Base-by-base conservation (phyloP, 2,329 filamentous ascomycete species). In the Alternaria novae-zelandiae region DNA sequence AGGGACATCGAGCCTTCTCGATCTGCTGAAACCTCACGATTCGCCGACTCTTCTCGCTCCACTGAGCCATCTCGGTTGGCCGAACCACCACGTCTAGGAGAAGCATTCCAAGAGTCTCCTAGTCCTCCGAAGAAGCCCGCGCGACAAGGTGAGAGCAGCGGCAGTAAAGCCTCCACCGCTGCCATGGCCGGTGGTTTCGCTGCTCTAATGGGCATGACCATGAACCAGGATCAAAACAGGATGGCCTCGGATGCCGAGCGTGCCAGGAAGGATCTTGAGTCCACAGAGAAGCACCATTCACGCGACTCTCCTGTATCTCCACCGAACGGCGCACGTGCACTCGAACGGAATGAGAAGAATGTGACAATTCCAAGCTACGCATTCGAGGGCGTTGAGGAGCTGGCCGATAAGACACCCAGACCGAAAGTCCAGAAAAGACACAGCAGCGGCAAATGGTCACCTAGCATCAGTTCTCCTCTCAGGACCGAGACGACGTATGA, bases 391-490 rank as follows among this genome's bases (percentile, higher is more conserved):
- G 57, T 73, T 2, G 78, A 80, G 6, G 76, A 80, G 43, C 61
- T 76, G 5, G 61, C 65, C 13, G 77, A 79, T 64, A 79, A 83
- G 66, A 82, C 78, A 25, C 79, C 79, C 44, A 85, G 82, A 73
- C 83, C 82, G 57, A 85, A 83, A 61, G 67, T 83, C 74, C 75
- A 85, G 78, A 85, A 83, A 71, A 78, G 83, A 36, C 77, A 79
- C 50, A 83, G 81, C 57, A 76, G 75, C 44, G 75, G 78, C 54
- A 77, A 73, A 28, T 83, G 80, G 64, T 81, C 80, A 32, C 79
- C 81, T 23, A 76, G 77, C 17, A 75, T 81, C 10, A 80, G 80
- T 59, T 83, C 82, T 25, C 82, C 82, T 6, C 72, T 84, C 32
- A 72, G 82, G 26, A 77, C 81, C n/a, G 82, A 84, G 61, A 75